Percentiles rank a stretch among this genome's conserved stretches.
Evolutionary conservation across 306 rosid genomes (phyloP).

Genomic region (Chamaecrista fasciculata): DNA sequence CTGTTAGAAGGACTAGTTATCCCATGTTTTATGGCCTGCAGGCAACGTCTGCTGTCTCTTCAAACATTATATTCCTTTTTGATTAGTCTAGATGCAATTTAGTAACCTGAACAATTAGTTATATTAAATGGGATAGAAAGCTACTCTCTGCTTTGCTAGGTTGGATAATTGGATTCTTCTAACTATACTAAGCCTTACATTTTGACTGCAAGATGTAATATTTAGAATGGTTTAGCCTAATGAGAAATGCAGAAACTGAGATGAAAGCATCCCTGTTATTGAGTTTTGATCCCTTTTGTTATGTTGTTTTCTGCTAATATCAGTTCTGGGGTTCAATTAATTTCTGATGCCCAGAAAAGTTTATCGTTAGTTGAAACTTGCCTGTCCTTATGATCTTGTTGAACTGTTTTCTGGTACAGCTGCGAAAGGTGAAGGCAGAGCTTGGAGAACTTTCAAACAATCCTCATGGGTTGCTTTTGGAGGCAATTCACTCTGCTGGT

Average conservation of each 20-base stretch:
- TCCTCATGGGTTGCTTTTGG: slow-evolving; percentile 93
- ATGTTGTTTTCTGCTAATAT: slow-evolving; percentile 6
- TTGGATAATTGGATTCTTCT: background rate
- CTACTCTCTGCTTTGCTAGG: background rate
- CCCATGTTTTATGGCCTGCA: background rate
- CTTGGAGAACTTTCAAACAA: slow-evolving; percentile 75
- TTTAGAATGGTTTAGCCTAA: background rate
- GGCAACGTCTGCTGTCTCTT: background rate
- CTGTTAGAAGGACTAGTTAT: background rate
- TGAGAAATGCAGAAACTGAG: background rate
- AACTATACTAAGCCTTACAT: background rate
- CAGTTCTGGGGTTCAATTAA: background rate
- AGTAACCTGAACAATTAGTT: background rate
- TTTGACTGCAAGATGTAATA: background rate
- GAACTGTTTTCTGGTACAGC: slow-evolving; percentile 44
- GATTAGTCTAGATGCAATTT: background rate
- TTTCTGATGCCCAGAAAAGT: background rate
- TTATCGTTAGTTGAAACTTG: background rate
- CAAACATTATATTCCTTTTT: slow-evolving; percentile 10
- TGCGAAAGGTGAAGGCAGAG: slow-evolving; percentile 74
- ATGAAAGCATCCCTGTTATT: background rate
- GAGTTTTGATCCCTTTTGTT: slow-evolving; percentile 5
- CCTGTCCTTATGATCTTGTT: slow-evolving; percentile 31
- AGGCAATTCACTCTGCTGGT: slow-evolving; percentile 93
- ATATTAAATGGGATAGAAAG: slow-evolving; percentile 11